These are phyloP conservation scores for Aureobasidium namibiae DNA, from an alignment of 2,329 filamentous ascomycete species.

Conservation along the genomic window DNA sequence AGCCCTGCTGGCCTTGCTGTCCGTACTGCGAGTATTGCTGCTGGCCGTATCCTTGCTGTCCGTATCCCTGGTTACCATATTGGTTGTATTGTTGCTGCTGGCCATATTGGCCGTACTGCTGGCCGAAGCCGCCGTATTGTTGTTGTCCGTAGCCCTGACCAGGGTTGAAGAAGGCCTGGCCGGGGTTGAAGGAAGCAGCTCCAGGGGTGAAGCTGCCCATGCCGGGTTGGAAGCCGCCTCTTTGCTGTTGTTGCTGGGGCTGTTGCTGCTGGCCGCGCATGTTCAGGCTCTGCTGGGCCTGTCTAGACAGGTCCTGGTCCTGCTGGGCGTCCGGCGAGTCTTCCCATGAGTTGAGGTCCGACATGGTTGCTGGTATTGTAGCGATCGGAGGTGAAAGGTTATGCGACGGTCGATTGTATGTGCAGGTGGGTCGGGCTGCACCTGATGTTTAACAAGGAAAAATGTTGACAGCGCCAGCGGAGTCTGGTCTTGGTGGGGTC, in stretches of 20 bases:
- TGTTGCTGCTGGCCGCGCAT: slow-evolving; percentile 15
- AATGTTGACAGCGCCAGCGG: neutral
- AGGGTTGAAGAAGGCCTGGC: slow-evolving; percentile 30
- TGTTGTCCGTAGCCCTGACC: slow-evolving; percentile 25
- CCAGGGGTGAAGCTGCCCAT: slow-evolving; percentile 28
- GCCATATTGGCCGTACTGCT: slow-evolving; percentile 18
- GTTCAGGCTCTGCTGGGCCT: slow-evolving; percentile 31
- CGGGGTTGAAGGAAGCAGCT: slow-evolving; percentile 29
- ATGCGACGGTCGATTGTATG: neutral
- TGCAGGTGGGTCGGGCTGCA: neutral
- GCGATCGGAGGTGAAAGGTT: neutral
- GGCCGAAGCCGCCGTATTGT: slow-evolving; percentile 23
- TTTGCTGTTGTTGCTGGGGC: neutral
- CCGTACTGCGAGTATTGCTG: slow-evolving; percentile 20
- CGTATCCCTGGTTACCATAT: slow-evolving; percentile 31
- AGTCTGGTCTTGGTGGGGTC: slow-evolving; percentile 3
- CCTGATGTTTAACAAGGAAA: neutral
- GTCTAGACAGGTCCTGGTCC: slow-evolving; percentile 30
- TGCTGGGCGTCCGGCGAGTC: slow-evolving; percentile 43
- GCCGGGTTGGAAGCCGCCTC: slow-evolving; percentile 20
- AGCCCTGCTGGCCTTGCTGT: slow-evolving; percentile 16
- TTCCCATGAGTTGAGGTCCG: slow-evolving; percentile 91
- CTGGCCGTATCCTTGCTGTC: slow-evolving; percentile 20
- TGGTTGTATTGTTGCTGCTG: slow-evolving; percentile 21
- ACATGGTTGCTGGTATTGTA: slow-evolving; percentile 48